phyloP scores from a whole-genome alignment of 2,329 filamentous ascomycete species.

The Beauveria australis region DNA sequence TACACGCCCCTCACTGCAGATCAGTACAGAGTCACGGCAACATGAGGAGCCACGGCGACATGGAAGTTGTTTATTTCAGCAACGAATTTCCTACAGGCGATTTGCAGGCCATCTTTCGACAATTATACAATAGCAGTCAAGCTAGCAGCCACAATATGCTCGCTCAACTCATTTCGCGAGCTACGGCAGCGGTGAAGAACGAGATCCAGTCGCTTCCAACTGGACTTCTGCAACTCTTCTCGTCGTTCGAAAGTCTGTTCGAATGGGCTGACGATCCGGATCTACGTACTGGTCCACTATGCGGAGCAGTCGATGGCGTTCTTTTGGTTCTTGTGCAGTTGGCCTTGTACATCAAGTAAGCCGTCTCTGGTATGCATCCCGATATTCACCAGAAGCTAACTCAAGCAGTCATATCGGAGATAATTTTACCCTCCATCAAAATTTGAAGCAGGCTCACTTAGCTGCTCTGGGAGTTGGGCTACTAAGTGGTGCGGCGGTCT shows the following conservation, averaged over 20 bases:
- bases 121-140: not conserved
- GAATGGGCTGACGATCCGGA: slow-evolving; percentile 22
- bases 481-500: slow-evolving; percentile 32
- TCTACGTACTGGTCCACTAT: slow-evolving; percentile 31
- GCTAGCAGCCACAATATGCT: not conserved
- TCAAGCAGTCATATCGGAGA: not conserved
- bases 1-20: not conserved
- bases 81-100: slow-evolving; percentile 6
- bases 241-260: slow-evolving; percentile 29
- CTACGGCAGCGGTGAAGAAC: not conserved
- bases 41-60: not conserved
- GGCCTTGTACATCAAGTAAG: slow-evolving; percentile 35
- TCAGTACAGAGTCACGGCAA: not conserved
- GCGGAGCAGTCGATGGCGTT: slow-evolving; percentile 36
- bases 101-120: not conserved
- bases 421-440: not conserved
- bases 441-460: slow-evolving; percentile 15
- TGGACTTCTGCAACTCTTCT: slow-evolving; percentile 21
- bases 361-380: not conserved
- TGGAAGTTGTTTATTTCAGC: not conserved
- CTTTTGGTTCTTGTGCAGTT: slow-evolving; percentile 33
- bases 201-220: not conserved
- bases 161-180: not conserved
- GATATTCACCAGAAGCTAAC: not conserved
- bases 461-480: slow-evolving; percentile 38